Evolutionary conservation across 2,329 filamentous ascomycete genomes (phyloP).

Genomic region (Nannizziopsis barbatae): DNA sequence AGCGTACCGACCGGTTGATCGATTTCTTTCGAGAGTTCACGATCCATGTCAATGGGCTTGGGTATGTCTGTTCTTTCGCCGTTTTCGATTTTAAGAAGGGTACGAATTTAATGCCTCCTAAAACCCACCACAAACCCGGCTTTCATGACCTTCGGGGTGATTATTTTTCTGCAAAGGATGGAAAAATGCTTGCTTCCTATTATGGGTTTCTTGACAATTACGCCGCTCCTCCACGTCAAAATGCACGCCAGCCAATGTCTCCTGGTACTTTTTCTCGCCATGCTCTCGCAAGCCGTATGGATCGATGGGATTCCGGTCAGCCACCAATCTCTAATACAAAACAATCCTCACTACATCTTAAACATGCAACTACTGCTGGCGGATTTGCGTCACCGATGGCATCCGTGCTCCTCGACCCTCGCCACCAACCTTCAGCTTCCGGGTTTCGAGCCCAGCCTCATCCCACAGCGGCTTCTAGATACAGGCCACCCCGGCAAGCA

Average conservation of each 20-base stretch:
- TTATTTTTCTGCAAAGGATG: constrained; percentile 89
- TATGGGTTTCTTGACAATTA: constrained; percentile 94
- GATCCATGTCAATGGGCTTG: constrained; percentile 88
- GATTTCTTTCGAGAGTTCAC: constrained; percentile 99
- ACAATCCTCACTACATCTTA: constrained; percentile 32
- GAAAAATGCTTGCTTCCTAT: constrained; percentile 97
- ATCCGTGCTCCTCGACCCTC: constrained; percentile 38
- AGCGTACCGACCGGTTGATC: constrained; percentile 81
- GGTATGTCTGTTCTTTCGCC: constrained; percentile 93
- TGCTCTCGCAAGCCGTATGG: constrained; percentile 17
- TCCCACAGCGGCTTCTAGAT: constrained; percentile 21
- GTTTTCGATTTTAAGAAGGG: constrained; percentile 94
- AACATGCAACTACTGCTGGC: constrained; percentile 22
- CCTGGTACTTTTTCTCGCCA: constrained; percentile 51
- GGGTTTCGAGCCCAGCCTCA: constrained; percentile 19
- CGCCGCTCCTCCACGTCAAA: constrained; percentile 56
- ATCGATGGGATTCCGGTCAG: constrained; percentile 23
- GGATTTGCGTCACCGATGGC: constrained; percentile 30
- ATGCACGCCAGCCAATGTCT: constrained; percentile 45
- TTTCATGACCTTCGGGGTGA: constrained; percentile 66
- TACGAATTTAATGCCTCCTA: constrained; percentile 43
- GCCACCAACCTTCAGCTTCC: constrained; percentile 36
- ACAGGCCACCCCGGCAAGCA: constrained; percentile 23
- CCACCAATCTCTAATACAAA: neutral
- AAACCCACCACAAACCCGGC: constrained; percentile 20